phyloP scores from a whole-genome alignment of 805 yeast genomes.

The Ogataea neopini region DNA sequence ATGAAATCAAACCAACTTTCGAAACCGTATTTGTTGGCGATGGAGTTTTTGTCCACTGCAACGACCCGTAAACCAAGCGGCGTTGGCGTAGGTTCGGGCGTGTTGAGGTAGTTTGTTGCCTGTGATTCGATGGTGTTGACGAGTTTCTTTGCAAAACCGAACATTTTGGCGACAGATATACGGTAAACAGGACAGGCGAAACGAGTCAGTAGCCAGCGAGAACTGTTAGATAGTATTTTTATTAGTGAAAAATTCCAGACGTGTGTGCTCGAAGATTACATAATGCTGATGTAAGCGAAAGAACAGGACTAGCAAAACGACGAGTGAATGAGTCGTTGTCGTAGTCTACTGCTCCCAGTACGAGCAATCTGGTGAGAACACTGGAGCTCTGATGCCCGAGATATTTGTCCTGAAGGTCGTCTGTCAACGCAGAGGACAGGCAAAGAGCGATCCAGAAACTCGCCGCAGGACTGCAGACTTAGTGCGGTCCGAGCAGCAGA shows the following conservation, averaged over 20 bases:
- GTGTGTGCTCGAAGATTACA: no score
- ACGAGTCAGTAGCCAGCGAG: neutral
- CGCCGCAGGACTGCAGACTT: no score
- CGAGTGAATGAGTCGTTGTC: neutral
- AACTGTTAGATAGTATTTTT: no score
- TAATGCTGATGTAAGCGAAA: neutral
- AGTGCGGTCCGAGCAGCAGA: no score
- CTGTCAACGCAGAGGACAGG: no score
- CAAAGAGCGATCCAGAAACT: no score
- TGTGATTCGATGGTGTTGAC: conserved; percentile 53
- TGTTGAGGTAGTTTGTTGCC: conserved; percentile 28
- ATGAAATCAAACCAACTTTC: conserved; percentile 90
- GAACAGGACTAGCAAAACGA: neutral
- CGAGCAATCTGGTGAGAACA: no score
- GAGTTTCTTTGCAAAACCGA: conserved; percentile 63
- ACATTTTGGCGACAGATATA: conserved; percentile 36
- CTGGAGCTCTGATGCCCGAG: no score
- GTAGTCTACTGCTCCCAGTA: no score
- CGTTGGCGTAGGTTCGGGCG: conserved; percentile 33
- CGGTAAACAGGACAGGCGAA: neutral
- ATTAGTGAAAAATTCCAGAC: no score
- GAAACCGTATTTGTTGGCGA: conserved; percentile 53
- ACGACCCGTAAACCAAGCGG: conserved; percentile 60
- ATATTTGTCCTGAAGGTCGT: no score
- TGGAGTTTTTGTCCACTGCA: conserved; percentile 46